These are phyloP conservation scores for Pythium pyrilobum DNA, from an alignment of 352 stramenopile genomes.

Conservation along the genomic window DNA sequence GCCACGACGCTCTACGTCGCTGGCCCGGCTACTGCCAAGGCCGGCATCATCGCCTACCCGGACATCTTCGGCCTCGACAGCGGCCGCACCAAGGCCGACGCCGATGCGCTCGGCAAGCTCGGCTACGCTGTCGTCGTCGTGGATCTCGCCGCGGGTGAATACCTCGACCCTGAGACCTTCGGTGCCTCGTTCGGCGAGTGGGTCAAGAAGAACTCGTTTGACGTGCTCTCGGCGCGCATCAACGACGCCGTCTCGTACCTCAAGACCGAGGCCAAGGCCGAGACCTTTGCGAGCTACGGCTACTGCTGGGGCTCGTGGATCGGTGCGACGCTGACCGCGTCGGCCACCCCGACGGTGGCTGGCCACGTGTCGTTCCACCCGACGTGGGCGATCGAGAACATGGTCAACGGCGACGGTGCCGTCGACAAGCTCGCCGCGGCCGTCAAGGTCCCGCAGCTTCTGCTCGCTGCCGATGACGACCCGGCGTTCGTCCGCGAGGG, in stretches of 20 bases:
- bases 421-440: conserved; percentile 63
- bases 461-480: conserved; percentile 66
- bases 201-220: conserved; percentile 69
- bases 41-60: conserved; percentile 61
- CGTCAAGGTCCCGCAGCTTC: conserved; percentile 71
- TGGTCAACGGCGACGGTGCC: conserved; percentile 60
- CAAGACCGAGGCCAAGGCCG: conserved; percentile 47
- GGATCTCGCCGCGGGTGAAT: conserved; percentile 61
- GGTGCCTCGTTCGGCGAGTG: conserved; percentile 34
- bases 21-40: conserved; percentile 53
- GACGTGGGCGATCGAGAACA: conserved; percentile 72
- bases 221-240: conserved; percentile 47
- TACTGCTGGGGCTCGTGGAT: conserved; percentile 85
- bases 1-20: conserved; percentile 70
- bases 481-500: conserved; percentile 59
- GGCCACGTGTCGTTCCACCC: conserved; percentile 82
- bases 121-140: conserved; percentile 74
- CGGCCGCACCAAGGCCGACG: conserved; percentile 73
- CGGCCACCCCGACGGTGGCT: conserved; percentile 35
- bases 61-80: conserved; percentile 81
- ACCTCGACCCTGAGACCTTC: conserved; percentile 30
- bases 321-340: conserved; percentile 44
- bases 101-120: conserved; percentile 64
- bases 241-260: conserved; percentile 71
- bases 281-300: conserved; percentile 68